Evolutionary conservation across 176 grass and related monocot species (phyloP), one percentile per base, ranked within the genome.

Genomic region (Themeda triandra): DNA sequence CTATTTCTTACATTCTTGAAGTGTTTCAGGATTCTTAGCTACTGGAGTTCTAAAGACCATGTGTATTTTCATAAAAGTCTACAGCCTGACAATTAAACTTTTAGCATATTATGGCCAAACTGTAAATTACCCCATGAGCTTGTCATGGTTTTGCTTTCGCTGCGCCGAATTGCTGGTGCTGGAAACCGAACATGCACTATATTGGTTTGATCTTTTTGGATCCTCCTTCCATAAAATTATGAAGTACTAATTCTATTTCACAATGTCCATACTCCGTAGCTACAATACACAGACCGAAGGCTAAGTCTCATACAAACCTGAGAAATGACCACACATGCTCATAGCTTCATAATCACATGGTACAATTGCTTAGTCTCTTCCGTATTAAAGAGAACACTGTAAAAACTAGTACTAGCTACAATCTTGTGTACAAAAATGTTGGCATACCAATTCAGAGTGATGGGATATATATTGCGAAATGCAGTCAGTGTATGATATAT

Each of bases 1-100:
- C 42, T 6, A 63, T n/a, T 36, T 76, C 27, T 78, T 71, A 56
- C 46, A 76, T 83, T 58, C 13, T 59, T 56, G 19, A 86, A 44
- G 41, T 46, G 23, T 60, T 58, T 75, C 11, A 44, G n/a, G 46
- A 32, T 19, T 19, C 66, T 73, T 40, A 73, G 11, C 56, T 63
- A 53, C 49, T 63, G 41, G 8, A 62, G 29, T 89, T 85, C 40
- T 60, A 36, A 88, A 84, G 45, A 41, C n/a, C 12, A 27, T 13
- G 13, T 39, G 5, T 78, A 49, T 62, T 58, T 39, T 15, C 9
- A 6, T 54, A 15, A 2, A 72, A 40, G 25, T 65, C 62, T 71
- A 49, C 58, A 28, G 23, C 42, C 35, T 27, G 48, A 77, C 37
- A 59, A 44, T 75, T 69, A 14, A 14, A 46, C 9, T 53, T 65